phyloP scores from a whole-genome alignment of 2,329 filamentous ascomycete genomes.

The Acrocalymma vagum region DNA sequence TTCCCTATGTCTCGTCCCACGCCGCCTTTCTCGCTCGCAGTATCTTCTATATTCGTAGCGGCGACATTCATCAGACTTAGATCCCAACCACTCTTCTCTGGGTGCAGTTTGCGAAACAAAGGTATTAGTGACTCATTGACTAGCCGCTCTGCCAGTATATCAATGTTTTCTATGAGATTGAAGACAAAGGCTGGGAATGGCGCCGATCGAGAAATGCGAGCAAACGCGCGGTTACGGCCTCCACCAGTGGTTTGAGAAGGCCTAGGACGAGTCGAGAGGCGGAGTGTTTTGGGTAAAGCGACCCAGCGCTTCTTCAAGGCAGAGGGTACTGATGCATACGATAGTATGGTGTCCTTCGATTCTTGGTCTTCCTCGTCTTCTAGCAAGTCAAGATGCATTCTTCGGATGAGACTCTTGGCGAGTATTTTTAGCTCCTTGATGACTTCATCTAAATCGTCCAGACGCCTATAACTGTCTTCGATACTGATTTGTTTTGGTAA shows the following conservation, averaged over 20 bases:
- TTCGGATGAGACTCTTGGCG: slow-evolving; percentile 73
- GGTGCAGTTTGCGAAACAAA: slow-evolving; percentile 78
- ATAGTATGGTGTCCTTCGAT: background rate
- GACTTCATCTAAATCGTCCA: slow-evolving; percentile 72
- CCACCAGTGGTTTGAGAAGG: slow-evolving; percentile 62
- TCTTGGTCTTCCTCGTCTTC: slow-evolving; percentile 56
- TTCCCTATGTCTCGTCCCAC: slow-evolving; percentile 76
- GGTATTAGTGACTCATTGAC: slow-evolving; percentile 73
- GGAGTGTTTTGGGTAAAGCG: slow-evolving; percentile 81
- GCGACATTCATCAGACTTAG: slow-evolving; percentile 86
- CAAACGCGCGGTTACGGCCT: slow-evolving; percentile 66
- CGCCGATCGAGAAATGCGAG: slow-evolving; percentile 77
- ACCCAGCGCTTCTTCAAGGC: slow-evolving; percentile 78
- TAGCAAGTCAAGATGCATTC: slow-evolving; percentile 81
- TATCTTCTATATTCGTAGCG: slow-evolving; percentile 79
- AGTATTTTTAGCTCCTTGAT: slow-evolving; percentile 74
- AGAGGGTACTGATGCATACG: no score
- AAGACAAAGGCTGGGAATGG: slow-evolving; percentile 80
- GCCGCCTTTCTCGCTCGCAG: slow-evolving; percentile 54
- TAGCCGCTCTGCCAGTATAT: slow-evolving; percentile 71
- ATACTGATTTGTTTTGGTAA: slow-evolving; percentile 91
- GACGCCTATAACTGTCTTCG: slow-evolving; percentile 84
- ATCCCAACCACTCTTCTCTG: slow-evolving; percentile 76
- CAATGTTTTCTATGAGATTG: slow-evolving; percentile 65
- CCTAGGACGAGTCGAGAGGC: slow-evolving; percentile 78